Evolutionary conservation across 176 grass and related monocot genomes (phyloP).

Genomic region (Oryza meyeriana): DNA sequence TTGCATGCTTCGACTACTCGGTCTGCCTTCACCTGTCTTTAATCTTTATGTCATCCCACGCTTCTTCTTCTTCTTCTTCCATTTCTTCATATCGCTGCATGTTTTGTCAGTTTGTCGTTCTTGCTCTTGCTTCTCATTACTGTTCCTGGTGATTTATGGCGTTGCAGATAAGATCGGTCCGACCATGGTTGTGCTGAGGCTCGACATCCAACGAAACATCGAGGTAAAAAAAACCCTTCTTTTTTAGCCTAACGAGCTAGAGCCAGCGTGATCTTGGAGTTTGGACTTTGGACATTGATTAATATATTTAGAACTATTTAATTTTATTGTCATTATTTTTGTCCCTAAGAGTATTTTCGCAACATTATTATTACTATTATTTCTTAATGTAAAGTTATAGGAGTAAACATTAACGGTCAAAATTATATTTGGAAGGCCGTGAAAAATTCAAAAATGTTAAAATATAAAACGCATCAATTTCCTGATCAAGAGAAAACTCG

Average conservation of each 20-base stretch:
- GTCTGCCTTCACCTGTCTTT: neutral
- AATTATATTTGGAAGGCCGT: neutral
- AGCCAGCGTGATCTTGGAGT: neutral
- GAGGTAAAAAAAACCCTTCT: constrained; percentile 42
- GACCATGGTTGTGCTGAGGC: constrained; percentile 83
- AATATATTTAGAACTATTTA: neutral
- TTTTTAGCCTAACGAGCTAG: neutral
- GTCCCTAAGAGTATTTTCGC: too few relatives aligned
- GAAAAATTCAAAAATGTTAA: neutral
- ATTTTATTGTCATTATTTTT: neutral
- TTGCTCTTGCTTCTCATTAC: neutral
- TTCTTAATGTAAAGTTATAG: neutral
- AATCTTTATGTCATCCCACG: neutral
- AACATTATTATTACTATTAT: too few relatives aligned
- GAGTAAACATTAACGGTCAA: neutral
- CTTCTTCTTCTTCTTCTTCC: neutral
- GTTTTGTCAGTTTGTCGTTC: neutral
- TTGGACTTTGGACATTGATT: too few relatives aligned
- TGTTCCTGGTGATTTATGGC: neutral
- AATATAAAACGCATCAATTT: neutral
- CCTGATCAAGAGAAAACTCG: neutral
- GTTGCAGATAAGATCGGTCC: constrained; percentile 95
- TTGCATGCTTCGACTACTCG: neutral
- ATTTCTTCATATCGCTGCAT: neutral
- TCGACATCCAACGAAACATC: constrained; percentile 87